Base-by-base conservation (phyloP, 306 rosid genomes). In the Fagus crenata region DNA sequence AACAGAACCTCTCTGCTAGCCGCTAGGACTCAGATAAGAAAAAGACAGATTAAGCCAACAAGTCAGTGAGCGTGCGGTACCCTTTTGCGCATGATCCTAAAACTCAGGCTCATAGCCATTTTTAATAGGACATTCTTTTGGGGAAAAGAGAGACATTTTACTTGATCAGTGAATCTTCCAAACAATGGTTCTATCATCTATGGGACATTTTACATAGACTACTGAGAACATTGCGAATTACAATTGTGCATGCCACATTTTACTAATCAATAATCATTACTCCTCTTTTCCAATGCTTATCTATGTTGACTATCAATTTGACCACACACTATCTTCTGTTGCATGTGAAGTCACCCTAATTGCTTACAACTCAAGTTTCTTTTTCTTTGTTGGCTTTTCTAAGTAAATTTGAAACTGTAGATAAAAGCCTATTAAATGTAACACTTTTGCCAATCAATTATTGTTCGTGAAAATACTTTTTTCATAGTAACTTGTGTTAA, bases 61-160 rank as follows among this genome's bases (percentile, higher is more conserved):
- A 56, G 58, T 49, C 79, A 78, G 86, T 83, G 79, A 82, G 91
- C 92, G 87, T 86, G 88, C 86, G 81, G 81, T 55, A 46, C 77
- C 68, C 28, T 22, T 54, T 70, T 82, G 90, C 89, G 91, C 92
- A 85, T 87, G 91, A 90, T 90, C 92, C 92, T 90, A 90, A 81
- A 72, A 81, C 84, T 69, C 80, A 68, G 60, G 12, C 79, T 73
- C 61, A 41, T 73, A 65, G 33, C 49, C 53, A 12, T 72, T 31
- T 68, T 79, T 80, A 76, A 7, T 69, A 13, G 5, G 13, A 11
- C 35, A n/a, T 6, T 15, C 46, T 15, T 9, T 22, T 4, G 37
- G 36, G 6, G 4, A 8, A 11, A 31, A 28, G 28, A 28, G 36
- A 3, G 56, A 37, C 5, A 13, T 9, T 22, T 22, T 46, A 55